A percentile compares a stretch with the other conserved stretches of the same genome.
These are phyloP conservation scores for Vaccinium darrowii DNA, from an alignment of 148 eudicot species.

Conservation along the genomic window DNA sequence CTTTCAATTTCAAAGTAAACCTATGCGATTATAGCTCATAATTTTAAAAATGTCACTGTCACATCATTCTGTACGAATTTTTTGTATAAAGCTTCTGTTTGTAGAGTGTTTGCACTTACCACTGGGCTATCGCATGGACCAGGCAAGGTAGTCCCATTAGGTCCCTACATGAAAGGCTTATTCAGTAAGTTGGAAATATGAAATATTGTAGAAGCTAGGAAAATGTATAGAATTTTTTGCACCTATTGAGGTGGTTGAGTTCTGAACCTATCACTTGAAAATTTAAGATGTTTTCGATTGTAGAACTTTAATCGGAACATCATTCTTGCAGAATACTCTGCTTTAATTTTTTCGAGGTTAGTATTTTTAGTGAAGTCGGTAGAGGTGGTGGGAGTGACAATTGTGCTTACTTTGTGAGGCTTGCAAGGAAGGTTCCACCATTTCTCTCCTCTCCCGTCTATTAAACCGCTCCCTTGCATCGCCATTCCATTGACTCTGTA, in stretches of 20 bases:
- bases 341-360: background rate
- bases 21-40: background rate
- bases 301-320: background rate
- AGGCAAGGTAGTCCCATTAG: constrained; percentile 53
- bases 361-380: background rate
- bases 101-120: constrained; percentile 42
- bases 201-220: background rate
- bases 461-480: constrained; percentile 74
- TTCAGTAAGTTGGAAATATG: background rate
- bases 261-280: background rate
- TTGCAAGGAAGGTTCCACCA: constrained; percentile 99
- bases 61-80: background rate
- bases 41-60: background rate
- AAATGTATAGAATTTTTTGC: background rate
- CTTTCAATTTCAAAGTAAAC: background rate
- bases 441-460: constrained; percentile 87
- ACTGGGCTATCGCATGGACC: constrained; percentile 97
- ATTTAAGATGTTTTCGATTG: background rate
- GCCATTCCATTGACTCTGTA: constrained; percentile 64
- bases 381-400: background rate
- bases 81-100: background rate
- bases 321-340: background rate
- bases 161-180: constrained; percentile 49
- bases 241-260: background rate
- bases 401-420: constrained; percentile 70